Percentiles rank a stretch among this genome's conserved stretches.
Conservation (phyloP, 2,329 filamentous ascomycete species). For the Trichophyton rubrum region DNA sequence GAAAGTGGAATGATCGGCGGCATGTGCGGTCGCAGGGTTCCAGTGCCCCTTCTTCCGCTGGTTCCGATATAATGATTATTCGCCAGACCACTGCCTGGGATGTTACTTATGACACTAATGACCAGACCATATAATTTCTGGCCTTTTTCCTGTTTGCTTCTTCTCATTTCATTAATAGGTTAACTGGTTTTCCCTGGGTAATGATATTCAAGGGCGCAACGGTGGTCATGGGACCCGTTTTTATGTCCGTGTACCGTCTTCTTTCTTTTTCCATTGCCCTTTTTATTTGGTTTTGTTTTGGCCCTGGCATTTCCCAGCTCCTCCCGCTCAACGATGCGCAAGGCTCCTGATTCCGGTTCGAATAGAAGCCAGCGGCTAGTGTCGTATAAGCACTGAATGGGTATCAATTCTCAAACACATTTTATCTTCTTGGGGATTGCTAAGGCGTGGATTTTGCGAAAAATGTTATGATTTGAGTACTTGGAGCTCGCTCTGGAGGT, state of each 20-base stretch:
- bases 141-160: background rate
- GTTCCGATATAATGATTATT: slow-evolving; percentile 12
- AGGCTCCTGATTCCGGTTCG: background rate
- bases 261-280: background rate
- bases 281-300: no score
- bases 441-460: background rate
- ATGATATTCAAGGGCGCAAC: background rate
- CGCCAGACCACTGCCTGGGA: slow-evolving; percentile 13
- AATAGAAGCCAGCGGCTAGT: background rate
- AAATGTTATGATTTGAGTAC: background rate
- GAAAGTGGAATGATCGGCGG: background rate
- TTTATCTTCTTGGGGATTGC: background rate
- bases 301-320: background rate
- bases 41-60: slow-evolving; percentile 8
- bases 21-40: background rate
- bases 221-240: background rate
- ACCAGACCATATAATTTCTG: background rate
- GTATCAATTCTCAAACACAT: background rate
- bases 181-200: background rate
- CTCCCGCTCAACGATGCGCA: background rate
- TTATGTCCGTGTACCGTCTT: background rate
- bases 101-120: slow-evolving; percentile 8
- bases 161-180: background rate
- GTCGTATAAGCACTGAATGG: background rate
- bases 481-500: background rate